Evolutionary conservation across 306 rosid species (phyloP).

Genomic region (Quillaja saponaria): DNA sequence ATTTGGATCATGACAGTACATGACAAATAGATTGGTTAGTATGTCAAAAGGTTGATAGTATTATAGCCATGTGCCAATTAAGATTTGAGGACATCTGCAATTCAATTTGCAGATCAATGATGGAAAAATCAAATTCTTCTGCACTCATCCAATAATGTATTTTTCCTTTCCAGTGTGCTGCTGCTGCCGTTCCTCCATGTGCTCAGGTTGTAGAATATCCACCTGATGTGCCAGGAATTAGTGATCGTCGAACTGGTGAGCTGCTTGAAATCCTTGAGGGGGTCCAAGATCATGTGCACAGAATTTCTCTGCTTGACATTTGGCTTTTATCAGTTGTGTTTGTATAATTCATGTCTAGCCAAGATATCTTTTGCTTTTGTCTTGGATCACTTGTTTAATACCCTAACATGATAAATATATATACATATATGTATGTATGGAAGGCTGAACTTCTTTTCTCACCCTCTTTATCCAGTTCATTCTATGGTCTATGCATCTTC

Average conservation of each 20-base stretch:
- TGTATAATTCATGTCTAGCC: too few species aligned
- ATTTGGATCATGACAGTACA: too few species aligned
- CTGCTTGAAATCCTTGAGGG: background rate
- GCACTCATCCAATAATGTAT: background rate
- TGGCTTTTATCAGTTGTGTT: background rate
- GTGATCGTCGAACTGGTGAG: slow-evolving; percentile 71
- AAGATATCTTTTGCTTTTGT: background rate
- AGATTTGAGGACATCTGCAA: background rate
- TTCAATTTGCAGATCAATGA: slow-evolving; percentile 18
- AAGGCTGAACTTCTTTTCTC: slow-evolving; percentile 2
- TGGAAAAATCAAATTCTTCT: background rate
- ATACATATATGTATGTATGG: background rate
- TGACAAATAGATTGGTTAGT: too few species aligned
- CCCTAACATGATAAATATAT: background rate
- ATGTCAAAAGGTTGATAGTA: too few species aligned
- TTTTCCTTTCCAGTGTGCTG: slow-evolving; percentile 47
- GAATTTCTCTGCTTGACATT: background rate
- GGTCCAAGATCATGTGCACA: background rate
- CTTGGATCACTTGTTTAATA: slow-evolving; percentile 9
- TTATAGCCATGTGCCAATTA: background rate
- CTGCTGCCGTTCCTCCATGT: slow-evolving; percentile 33
- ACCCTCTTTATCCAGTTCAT: too few species aligned
- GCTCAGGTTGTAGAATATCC: slow-evolving; percentile 41
- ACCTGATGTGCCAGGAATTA: slow-evolving; percentile 71
- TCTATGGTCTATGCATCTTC: too few species aligned